A percentile compares a stretch with the other conserved stretches of the same genome.
phyloP scores from a whole-genome alignment of 441 rosid species.

The Lepidium campestre region DNA sequence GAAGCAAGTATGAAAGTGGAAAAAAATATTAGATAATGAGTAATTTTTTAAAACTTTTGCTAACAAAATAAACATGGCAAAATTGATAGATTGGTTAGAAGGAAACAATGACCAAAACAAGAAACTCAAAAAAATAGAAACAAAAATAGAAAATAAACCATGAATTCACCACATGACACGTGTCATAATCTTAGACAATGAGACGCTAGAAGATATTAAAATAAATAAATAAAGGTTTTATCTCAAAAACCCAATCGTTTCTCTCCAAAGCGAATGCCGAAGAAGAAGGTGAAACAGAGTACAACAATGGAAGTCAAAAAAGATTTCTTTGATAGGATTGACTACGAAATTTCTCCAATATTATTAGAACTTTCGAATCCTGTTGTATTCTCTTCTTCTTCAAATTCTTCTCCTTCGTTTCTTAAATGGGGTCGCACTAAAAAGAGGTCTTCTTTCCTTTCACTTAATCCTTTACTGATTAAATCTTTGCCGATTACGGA shows the following conservation, averaged over 20 bases:
- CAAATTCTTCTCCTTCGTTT: neutral
- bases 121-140: neutral
- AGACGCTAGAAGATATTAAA: neutral
- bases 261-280: neutral
- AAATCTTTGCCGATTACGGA: neutral
- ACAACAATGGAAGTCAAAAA: neutral
- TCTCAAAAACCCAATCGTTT: slow-evolving; percentile 17
- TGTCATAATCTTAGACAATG: slow-evolving; percentile 19
- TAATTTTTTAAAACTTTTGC: too few relatives aligned
- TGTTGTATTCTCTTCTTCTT: neutral
- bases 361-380: slow-evolving; percentile 23
- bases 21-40: too few relatives aligned
- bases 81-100: neutral
- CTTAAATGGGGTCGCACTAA: slow-evolving; percentile 24
- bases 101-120: neutral
- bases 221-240: slow-evolving; percentile 18
- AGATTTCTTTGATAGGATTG: neutral
- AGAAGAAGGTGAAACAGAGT: slow-evolving; percentile 10
- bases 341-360: slow-evolving; percentile 17
- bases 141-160: neutral
- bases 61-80: too few relatives aligned
- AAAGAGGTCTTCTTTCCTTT: neutral
- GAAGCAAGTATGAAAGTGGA: too few relatives aligned
- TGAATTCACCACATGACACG: slow-evolving; percentile 6
- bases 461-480: neutral